These are phyloP conservation scores for Scutellaria minor DNA, from an alignment of 257 asterid genomes.

Conservation along the genomic window DNA sequence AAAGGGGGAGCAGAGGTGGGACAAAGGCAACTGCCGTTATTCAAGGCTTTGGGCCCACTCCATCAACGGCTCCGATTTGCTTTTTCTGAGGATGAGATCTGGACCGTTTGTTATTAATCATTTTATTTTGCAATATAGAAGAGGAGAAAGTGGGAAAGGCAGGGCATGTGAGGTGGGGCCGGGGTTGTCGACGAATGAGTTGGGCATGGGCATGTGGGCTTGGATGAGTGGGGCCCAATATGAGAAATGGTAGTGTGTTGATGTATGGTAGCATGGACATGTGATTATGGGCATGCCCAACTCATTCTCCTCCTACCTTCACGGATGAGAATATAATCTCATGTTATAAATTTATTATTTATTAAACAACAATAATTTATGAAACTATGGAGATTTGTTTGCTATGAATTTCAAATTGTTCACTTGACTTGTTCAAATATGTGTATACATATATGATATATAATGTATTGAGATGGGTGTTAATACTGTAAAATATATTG, in stretches of 20 bases:
- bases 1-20: slow-evolving; percentile 41
- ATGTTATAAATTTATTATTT: neutral
- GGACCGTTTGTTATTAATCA: slow-evolving; percentile 16
- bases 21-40: slow-evolving; percentile 50
- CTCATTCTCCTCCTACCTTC: slow-evolving; percentile 37
- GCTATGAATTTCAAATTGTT: no score
- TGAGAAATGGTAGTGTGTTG: no score
- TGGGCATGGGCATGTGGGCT: slow-evolving; percentile 44
- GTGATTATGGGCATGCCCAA: no score
- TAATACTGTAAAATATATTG: no score
- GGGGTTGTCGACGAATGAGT: slow-evolving; percentile 46
- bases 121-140: no score
- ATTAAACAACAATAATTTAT: no score
- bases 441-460: no score
- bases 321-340: slow-evolving; percentile 19
- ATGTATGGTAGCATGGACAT: neutral
- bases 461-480: no score
- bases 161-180: slow-evolving; percentile 59
- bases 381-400: no score
- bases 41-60: slow-evolving; percentile 43
- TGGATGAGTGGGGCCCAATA: slow-evolving; percentile 34
- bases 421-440: no score
- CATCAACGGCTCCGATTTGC: slow-evolving; percentile 36
- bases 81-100: neutral
- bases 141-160: neutral